Percentiles rank a stretch among this genome's conserved stretches.
Evolutionary conservation across 345 rosid genomes (phyloP).

Genomic region (Populus alba): DNA sequence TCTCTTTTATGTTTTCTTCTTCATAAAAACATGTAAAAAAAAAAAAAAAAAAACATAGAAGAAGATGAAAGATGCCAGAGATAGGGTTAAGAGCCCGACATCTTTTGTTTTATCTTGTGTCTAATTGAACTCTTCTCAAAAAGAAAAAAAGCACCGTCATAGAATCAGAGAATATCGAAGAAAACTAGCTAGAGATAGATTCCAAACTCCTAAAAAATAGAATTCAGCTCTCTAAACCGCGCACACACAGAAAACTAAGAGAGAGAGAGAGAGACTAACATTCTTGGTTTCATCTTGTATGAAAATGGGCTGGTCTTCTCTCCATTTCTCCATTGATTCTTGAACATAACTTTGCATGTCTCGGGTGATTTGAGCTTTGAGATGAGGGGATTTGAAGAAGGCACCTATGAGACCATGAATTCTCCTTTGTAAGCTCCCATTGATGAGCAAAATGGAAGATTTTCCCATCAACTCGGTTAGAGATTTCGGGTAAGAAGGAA

Average conservation of each 20-base stretch:
- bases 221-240: background rate
- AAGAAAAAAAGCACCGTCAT: too few species aligned
- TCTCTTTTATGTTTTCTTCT: too few species aligned
- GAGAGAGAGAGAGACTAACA: conserved; percentile 36
- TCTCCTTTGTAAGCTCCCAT: conserved; percentile 83
- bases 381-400: conserved; percentile 77
- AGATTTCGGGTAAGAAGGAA: conserved; percentile 90
- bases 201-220: conserved; percentile 17
- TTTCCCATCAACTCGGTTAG: conserved; percentile 94
- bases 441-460: conserved; percentile 78
- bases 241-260: background rate
- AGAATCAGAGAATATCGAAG: background rate
- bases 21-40: background rate
- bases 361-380: conserved; percentile 76
- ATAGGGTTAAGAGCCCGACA: conserved; percentile 17
- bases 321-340: conserved; percentile 76
- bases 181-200: background rate
- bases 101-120: conserved; percentile 16
- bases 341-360: conserved; percentile 73
- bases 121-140: conserved; percentile 1
- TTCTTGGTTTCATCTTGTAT: conserved; percentile 86
- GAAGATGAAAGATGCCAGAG: conserved; percentile 5
- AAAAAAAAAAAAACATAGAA: background rate
- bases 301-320: conserved; percentile 51
- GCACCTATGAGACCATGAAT: conserved; percentile 86